Evolutionary conservation across 148 eudicot genomes (phyloP), one percentile per base, ranked within the genome.

Genomic region (Dianthus caryophyllus): DNA sequence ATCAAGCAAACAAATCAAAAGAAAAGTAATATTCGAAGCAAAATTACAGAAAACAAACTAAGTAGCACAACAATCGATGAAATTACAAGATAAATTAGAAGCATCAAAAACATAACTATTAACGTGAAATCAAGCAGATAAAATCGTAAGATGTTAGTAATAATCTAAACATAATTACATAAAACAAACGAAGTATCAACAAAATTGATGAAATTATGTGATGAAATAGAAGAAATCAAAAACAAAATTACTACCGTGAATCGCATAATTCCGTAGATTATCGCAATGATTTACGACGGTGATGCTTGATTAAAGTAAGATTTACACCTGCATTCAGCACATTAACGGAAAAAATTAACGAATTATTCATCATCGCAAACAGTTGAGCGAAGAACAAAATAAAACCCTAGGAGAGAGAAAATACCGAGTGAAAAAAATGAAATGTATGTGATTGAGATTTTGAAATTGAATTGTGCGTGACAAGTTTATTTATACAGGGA

Each of bases 51-150:
- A 46, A 60, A 36, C 66, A 5, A 71, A 93, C 96, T 95, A 83
- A 51, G 90, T 86, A 38, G 90, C 96, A 38, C 95, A 89, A 60
- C 89, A 89, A 72, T 89, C 86, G 61, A 92, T 79, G 61, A 83
- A 84, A 57, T 90, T 89, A 68, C 95, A 90, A 30, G 86, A 89
- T 29, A 87, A 77, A 14, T 91, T 93, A 2, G 38, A 33, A 33
- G 38, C 3, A 33, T 33, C 38, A 7, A 2, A 33, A 33, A n/a
- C n/a, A n/a, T n/a, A n/a, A n/a, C n/a, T n/a, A n/a, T n/a, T n/a
- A n/a, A n/a, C n/a, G n/a, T n/a, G n/a, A n/a, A n/a, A n/a, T n/a
- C n/a, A n/a, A n/a, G n/a, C n/a, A n/a, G n/a, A n/a, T 33, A 3
- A 33, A 33, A 33, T 33, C 38, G 7, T 33, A 33, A 33, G 38